Evolutionary conservation across 2,329 filamentous ascomycete genomes (phyloP).

Genomic region (Epicoccum sorghinum): DNA sequence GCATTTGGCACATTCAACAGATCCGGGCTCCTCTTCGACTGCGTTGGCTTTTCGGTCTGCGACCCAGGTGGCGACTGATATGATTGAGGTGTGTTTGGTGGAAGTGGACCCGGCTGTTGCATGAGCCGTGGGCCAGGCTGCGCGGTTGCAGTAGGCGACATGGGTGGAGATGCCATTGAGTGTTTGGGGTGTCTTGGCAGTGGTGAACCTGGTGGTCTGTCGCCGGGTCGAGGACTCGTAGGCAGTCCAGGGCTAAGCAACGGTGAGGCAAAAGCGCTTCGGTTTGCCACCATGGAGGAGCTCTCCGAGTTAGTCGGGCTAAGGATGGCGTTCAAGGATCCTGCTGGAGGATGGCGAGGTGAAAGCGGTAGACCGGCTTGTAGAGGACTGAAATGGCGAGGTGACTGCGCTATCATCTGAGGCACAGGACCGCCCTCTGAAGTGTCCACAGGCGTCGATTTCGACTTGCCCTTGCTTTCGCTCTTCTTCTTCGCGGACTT

Average conservation of each 20-base stretch:
- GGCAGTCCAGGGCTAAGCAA: constrained; percentile 69
- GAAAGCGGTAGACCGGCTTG: constrained; percentile 46
- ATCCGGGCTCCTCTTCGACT: constrained; percentile 35
- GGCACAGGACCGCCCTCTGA: constrained; percentile 23
- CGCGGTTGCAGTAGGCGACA: constrained; percentile 68
- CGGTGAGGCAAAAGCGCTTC: constrained; percentile 52
- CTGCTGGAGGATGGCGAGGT: constrained; percentile 45
- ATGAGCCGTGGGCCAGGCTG: constrained; percentile 73
- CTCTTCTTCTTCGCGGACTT: constrained; percentile 72
- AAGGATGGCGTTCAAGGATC: constrained; percentile 53
- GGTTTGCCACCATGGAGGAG: constrained; percentile 49
- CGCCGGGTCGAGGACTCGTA: constrained; percentile 65
- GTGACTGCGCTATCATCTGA: constrained; percentile 31
- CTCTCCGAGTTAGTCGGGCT: constrained; percentile 55
- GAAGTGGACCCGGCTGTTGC: constrained; percentile 74
- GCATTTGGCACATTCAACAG: constrained; percentile 39
- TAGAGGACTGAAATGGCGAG: constrained; percentile 39
- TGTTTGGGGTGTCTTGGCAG: constrained; percentile 63
- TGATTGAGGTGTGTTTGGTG: constrained; percentile 70
- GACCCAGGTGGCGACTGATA: constrained; percentile 60
- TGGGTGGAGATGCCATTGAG: constrained; percentile 66
- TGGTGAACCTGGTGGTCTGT: constrained; percentile 65
- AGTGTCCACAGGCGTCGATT: constrained; percentile 30
- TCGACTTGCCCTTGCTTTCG: constrained; percentile 57
- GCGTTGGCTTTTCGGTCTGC: constrained; percentile 45